Conservation (phyloP, 495 filamentous ascomycete genomes). For the Apodospora peruviana region DNA sequence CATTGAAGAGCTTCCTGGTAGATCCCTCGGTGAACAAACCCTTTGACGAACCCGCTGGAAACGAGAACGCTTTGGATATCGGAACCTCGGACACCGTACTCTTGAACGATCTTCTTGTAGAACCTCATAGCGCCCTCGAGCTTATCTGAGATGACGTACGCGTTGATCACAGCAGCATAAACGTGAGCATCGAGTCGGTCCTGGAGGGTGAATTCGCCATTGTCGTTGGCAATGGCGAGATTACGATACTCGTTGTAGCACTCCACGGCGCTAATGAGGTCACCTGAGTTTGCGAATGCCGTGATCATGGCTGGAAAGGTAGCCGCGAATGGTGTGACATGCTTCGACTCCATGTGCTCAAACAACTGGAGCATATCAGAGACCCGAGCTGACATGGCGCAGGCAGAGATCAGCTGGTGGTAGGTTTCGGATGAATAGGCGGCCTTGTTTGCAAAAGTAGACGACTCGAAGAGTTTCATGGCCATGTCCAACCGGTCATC, state of each 20-base stretch:
- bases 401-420: slow-evolving; percentile 73
- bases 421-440: slow-evolving; percentile 62
- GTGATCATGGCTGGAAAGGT: slow-evolving; percentile 91
- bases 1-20: slow-evolving; percentile 62
- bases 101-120: slow-evolving; percentile 65
- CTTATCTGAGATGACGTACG: slow-evolving; percentile 76
- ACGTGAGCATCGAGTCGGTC: slow-evolving; percentile 75
- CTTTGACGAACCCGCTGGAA: slow-evolving; percentile 66
- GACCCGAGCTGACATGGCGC: slow-evolving; percentile 68
- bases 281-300: slow-evolving; percentile 73
- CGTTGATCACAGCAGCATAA: slow-evolving; percentile 81
- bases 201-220: slow-evolving; percentile 62
- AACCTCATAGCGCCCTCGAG: slow-evolving; percentile 74
- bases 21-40: slow-evolving; percentile 56
- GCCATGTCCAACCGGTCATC: slow-evolving; percentile 81
- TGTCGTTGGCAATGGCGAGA: slow-evolving; percentile 74
- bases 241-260: slow-evolving; percentile 91
- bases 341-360: slow-evolving; percentile 77
- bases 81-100: slow-evolving; percentile 48
- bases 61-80: slow-evolving; percentile 65
- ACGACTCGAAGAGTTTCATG: slow-evolving; percentile 74
- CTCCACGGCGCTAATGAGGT: slow-evolving; percentile 84
- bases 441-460: slow-evolving; percentile 57
- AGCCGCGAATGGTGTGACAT: slow-evolving; percentile 64
- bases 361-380: slow-evolving; percentile 86